Evolutionary conservation across 441 rosid species (phyloP).

Genomic region (Pelargonium cotyledonis): DNA sequence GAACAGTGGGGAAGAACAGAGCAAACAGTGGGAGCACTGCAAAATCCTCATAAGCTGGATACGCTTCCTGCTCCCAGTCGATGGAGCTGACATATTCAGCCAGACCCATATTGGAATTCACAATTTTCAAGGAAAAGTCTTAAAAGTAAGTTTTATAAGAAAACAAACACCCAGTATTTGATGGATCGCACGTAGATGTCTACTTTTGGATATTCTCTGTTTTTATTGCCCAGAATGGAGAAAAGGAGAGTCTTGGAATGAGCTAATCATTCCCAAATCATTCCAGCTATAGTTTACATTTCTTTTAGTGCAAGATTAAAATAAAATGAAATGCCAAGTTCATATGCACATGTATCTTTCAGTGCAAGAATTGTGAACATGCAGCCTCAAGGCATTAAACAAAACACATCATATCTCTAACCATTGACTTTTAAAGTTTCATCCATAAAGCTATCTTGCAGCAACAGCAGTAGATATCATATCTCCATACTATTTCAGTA

Average conservation of each 20-base stretch:
- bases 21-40: background rate
- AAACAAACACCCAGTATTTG: background rate
- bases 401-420: too few species aligned
- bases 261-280: too few species aligned
- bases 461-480: too few species aligned
- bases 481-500: too few species aligned
- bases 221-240: too few species aligned
- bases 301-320: background rate
- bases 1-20: slow-evolving; percentile 7
- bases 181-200: too few species aligned
- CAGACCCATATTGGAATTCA: background rate
- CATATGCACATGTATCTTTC: background rate
- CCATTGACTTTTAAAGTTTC: too few species aligned
- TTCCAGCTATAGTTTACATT: too few species aligned
- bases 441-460: too few species aligned
- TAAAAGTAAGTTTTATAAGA: too few species aligned
- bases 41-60: background rate
- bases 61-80: slow-evolving; percentile 9
- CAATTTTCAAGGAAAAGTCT: background rate
- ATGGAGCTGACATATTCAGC: background rate
- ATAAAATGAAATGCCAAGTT: background rate
- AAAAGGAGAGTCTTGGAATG: too few species aligned
- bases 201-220: too few species aligned
- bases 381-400: background rate
- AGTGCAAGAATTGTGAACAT: background rate